Evolutionary conservation across 2,329 filamentous ascomycete genomes (phyloP).

Genomic region (Ilyonectria destructans): DNA sequence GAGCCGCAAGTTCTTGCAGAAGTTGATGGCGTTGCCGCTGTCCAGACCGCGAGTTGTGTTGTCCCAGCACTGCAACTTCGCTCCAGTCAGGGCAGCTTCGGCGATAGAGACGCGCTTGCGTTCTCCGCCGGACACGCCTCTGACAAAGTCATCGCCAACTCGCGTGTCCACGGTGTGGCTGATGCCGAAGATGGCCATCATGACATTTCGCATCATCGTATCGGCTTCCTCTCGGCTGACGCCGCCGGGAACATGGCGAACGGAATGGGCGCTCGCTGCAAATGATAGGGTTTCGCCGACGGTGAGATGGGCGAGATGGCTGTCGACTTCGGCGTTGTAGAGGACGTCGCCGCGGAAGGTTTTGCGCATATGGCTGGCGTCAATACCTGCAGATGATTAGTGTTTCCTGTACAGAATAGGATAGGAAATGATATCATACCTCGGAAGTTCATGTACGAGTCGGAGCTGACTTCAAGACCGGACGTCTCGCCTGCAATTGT

Average conservation of each 20-base stretch:
- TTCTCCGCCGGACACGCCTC: conserved; percentile 85
- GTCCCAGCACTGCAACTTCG: conserved; percentile 53
- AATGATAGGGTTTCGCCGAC: conserved; percentile 77
- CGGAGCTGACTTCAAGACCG: conserved; percentile 49
- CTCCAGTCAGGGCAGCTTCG: conserved; percentile 67
- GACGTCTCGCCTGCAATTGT: conserved; percentile 69
- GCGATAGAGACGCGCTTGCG: conserved; percentile 85
- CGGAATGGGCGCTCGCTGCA: conserved; percentile 74
- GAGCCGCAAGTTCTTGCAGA: conserved; percentile 46
- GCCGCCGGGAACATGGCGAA: conserved; percentile 64
- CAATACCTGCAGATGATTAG: conserved; percentile 44
- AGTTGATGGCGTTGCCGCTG: conserved; percentile 50
- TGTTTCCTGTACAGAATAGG: neutral
- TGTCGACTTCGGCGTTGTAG: conserved; percentile 77
- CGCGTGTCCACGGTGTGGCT: conserved; percentile 80
- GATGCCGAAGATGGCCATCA: conserved; percentile 85
- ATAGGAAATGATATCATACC: conserved; percentile 48
- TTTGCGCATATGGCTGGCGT: conserved; percentile 55
- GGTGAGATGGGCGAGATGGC: conserved; percentile 78
- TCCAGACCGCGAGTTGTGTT: conserved; percentile 52
- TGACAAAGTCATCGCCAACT: conserved; percentile 79
- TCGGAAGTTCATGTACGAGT: conserved; percentile 66
- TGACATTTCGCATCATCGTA: conserved; percentile 63
- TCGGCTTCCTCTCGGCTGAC: conserved; percentile 37
- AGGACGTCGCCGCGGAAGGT: conserved; percentile 70